A percentile compares a stretch with the other conserved stretches of the same genome.
Conservation (phyloP, 805 yeast species). For the Spathaspora hagerdaliae region DNA sequence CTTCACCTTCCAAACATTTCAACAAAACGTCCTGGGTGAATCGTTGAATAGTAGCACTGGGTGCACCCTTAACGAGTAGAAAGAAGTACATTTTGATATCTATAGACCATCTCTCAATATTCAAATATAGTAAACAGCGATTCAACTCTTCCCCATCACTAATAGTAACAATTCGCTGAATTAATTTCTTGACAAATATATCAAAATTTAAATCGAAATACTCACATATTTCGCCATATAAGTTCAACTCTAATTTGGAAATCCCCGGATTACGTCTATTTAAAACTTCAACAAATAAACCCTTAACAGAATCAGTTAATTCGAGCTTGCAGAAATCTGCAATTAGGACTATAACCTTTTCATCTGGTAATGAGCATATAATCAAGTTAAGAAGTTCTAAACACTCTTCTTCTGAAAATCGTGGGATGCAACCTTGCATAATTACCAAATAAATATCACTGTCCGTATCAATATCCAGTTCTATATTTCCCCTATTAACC, state of each 20-base stretch:
- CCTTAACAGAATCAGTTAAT: not conserved
- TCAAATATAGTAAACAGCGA: constrained; percentile 13
- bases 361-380: constrained; percentile 9
- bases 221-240: constrained; percentile 17
- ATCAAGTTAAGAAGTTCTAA: constrained; percentile 10
- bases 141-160: constrained; percentile 24
- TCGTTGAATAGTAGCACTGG: constrained; percentile 23
- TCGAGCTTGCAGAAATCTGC: constrained; percentile 10
- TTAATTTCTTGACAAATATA: constrained; percentile 26
- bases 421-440: constrained; percentile 5
- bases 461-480: not conserved
- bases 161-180: constrained; percentile 29
- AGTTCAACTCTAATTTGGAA: constrained; percentile 13
- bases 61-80: constrained; percentile 32
- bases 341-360: constrained; percentile 15
- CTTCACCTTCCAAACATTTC: constrained; percentile 12
- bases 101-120: constrained; percentile 25
- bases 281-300: constrained; percentile 3
- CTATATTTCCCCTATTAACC: constrained; percentile 7
- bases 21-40: constrained; percentile 19
- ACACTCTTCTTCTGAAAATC: constrained; percentile 8
- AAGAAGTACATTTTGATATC: constrained; percentile 29
- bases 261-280: not conserved
- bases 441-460: constrained; percentile 12
- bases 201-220: constrained; percentile 14